phyloP scores from a whole-genome alignment of 164 flowering plant species.

The Nelumbo lutea region DNA sequence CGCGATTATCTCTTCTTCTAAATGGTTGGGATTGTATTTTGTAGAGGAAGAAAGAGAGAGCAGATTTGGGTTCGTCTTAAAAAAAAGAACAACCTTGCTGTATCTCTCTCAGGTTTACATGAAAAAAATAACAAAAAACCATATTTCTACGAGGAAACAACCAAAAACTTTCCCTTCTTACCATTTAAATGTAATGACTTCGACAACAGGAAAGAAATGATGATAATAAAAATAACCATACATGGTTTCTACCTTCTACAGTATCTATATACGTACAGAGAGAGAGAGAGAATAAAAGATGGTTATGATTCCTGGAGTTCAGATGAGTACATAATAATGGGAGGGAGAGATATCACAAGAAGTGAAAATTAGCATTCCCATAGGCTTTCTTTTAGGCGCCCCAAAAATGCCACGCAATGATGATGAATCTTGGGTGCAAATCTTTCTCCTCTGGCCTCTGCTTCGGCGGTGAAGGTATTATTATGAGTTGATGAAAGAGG shows the following conservation, averaged over 20 bases:
- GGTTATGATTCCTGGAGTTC: slow-evolving; percentile 14
- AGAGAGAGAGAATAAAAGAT: neutral
- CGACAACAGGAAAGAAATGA: neutral
- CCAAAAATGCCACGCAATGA: slow-evolving; percentile 46
- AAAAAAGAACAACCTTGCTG: neutral
- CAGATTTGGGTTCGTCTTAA: neutral
- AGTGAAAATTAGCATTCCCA: slow-evolving; percentile 9
- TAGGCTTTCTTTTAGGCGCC: slow-evolving; percentile 24
- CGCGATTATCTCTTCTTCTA: neutral
- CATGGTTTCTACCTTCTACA: too few species aligned
- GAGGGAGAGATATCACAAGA: slow-evolving; percentile 2
- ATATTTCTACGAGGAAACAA: too few species aligned
- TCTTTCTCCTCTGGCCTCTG: slow-evolving; percentile 23
- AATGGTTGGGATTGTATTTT: neutral
- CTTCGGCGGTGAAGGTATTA: slow-evolving; percentile 49
- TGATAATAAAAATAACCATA: neutral
- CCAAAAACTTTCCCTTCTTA: too few species aligned
- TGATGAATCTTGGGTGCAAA: slow-evolving; percentile 69
- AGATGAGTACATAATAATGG: slow-evolving; percentile 47
- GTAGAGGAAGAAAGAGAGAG: neutral
- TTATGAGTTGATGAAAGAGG: slow-evolving; percentile 34
- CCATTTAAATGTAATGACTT: too few species aligned
- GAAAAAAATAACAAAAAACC: neutral
- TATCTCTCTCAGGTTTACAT: neutral
- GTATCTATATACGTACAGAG: neutral